phyloP scores from a whole-genome alignment of 345 rosid species.

The Laguncularia racemosa region DNA sequence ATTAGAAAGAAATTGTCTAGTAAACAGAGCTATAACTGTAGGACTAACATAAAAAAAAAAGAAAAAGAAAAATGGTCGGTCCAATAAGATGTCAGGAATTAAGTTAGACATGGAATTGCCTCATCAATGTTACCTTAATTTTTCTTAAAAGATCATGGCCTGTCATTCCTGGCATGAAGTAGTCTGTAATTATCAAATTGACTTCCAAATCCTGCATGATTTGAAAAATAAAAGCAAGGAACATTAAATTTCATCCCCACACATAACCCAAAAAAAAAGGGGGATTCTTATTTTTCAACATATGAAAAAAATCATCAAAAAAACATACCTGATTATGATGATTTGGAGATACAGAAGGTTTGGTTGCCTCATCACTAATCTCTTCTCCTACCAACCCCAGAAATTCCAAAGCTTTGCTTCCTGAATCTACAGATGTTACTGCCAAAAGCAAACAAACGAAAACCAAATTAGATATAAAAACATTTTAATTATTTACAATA shows the following conservation, averaged over 20 bases:
- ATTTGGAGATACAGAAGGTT: conserved; percentile 26
- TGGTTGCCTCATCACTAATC: conserved; percentile 21
- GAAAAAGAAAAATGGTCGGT: neutral
- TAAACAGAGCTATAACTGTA: too few species aligned
- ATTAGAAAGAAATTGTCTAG: too few species aligned
- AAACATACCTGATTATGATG: conserved; percentile 9
- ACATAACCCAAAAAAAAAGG: neutral
- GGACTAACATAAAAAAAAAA: neutral
- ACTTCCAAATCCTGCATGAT: conserved; percentile 34
- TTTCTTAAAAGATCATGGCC: conserved; percentile 88
- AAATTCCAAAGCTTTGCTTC: conserved; percentile 76
- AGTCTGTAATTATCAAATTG: conserved; percentile 84
- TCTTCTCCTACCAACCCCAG: conserved; percentile 46
- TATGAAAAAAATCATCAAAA: neutral
- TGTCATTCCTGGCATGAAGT: conserved; percentile 97
- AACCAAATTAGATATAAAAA: neutral
- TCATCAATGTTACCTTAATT: conserved; percentile 48
- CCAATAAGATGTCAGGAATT: neutral
- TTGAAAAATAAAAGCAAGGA: neutral
- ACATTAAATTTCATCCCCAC: neutral
- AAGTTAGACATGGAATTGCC: neutral
- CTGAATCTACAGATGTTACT: conserved; percentile 94
- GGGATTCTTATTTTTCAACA: neutral
- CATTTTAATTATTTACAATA: too few species aligned
- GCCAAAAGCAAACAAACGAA: conserved; percentile 6